Base-by-base conservation (phyloP, 306 rosid genomes). In the Morella rubra region DNA sequence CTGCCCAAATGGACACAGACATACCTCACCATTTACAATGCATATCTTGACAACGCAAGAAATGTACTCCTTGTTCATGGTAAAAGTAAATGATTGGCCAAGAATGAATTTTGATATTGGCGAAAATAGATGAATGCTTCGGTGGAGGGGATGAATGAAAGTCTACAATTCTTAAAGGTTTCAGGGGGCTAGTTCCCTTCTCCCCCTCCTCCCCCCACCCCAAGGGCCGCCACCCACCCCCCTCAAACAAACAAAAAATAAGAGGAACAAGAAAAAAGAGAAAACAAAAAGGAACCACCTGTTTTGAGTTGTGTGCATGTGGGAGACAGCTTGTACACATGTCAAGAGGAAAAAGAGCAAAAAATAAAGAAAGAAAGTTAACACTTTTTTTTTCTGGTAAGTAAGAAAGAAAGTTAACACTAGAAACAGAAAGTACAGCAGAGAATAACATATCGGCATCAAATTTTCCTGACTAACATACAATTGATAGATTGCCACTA, bases 1-100 rank as follows among this genome's bases (percentile, higher is more conserved):
- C 75, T 50, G 51, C 50, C 47, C 53, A 42, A 32, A 60, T 4
- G 66, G 55, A 62, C 72, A 80, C 6, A 3, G 40, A 47, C 22
- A 22, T 37, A 20, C 70, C 46, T 44, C 37, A 32, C 51, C 64
- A 52, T 11, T 50, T 19, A 41, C 15, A 50, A 50, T 64, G 5
- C 78, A 44, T 4, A 53, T 50, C 46, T 67, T 65, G 5, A 71
- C 42, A 45, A 37, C 18, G 8, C 22, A 47, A 15, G n/a, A 42
- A 12, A 27, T 18, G 24, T 24, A 65, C 6, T 19, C 6, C 15
- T 58, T 58, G 32, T 20, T 1, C 41, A 65, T 18, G 8, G 42
- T n/a, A 65, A 65, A 65, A 65, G 1, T 65, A 2, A 24, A 60
- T 22, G 67, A 40, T 37, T 46, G 7, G 22, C 22, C 20, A 65